Conservation (phyloP, 306 rosid genomes). For the Citrullus colocynthis region DNA sequence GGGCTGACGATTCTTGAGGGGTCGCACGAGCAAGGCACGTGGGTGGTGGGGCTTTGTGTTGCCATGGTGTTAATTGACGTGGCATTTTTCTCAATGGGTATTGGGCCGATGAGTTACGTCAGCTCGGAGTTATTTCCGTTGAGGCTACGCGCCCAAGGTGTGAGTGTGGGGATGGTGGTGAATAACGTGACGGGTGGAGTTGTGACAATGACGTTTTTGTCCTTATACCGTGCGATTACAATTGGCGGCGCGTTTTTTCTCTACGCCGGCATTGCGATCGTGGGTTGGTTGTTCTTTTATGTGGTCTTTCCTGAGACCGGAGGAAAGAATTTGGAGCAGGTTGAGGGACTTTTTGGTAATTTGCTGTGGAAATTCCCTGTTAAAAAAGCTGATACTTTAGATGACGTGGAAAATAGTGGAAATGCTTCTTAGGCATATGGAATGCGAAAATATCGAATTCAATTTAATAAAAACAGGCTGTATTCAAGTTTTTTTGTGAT, state of each 20-base stretch:
- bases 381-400: too few relatives aligned
- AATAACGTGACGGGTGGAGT: slow-evolving; percentile 47
- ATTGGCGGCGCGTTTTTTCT: slow-evolving; percentile 75
- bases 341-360: slow-evolving; percentile 62
- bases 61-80: slow-evolving; percentile 32
- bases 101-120: slow-evolving; percentile 77
- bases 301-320: slow-evolving; percentile 59
- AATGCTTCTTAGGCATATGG: too few relatives aligned
- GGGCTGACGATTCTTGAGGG: slow-evolving; percentile 34
- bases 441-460: too few relatives aligned
- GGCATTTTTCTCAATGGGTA: slow-evolving; percentile 60
- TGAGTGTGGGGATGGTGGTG: slow-evolving; percentile 41
- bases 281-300: slow-evolving; percentile 46
- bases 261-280: slow-evolving; percentile 22
- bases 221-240: slow-evolving; percentile 29
- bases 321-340: slow-evolving; percentile 59
- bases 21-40: background rate
- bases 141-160: slow-evolving; percentile 67
- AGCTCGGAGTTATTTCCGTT: slow-evolving; percentile 63
- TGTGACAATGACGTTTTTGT: slow-evolving; percentile 59
- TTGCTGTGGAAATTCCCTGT: slow-evolving; percentile 14
- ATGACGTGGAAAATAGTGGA: background rate
- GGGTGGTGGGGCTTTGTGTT: slow-evolving; percentile 48
- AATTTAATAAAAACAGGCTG: too few relatives aligned
- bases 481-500: too few relatives aligned